phyloP scores from a whole-genome alignment of 1,139 yeast genomes.

The Yamadazyma oceani region DNA sequence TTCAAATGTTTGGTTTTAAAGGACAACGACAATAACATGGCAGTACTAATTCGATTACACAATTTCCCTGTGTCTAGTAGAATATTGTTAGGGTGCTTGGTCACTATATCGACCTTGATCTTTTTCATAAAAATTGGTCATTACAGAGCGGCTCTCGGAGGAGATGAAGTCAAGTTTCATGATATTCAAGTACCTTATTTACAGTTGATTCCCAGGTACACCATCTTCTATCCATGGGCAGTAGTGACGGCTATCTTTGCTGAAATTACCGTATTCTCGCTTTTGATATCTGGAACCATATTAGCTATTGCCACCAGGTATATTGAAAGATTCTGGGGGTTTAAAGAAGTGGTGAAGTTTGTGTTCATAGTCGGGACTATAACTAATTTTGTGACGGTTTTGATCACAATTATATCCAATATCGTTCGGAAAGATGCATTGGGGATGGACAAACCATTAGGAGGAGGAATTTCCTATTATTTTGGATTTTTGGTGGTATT shows the following conservation, averaged over 20 bases:
- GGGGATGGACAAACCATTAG: conserved; percentile 51
- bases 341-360: conserved; percentile 59
- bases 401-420: conserved; percentile 41
- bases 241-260: conserved; percentile 70
- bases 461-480: conserved; percentile 73
- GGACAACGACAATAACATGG: too few relatives aligned
- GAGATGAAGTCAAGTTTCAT: conserved; percentile 22
- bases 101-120: conserved; percentile 24
- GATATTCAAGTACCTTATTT: conserved; percentile 57
- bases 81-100: conserved; percentile 27
- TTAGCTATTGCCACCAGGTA: conserved; percentile 54
- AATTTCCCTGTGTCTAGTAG: conserved; percentile 29
- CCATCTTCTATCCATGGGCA: conserved; percentile 73
- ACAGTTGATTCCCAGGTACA: conserved; percentile 67
- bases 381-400: conserved; percentile 56
- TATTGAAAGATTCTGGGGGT: conserved; percentile 58
- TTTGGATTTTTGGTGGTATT: conserved; percentile 81
- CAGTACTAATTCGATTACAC: conserved; percentile 14
- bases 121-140: conserved; percentile 32
- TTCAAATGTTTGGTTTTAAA: too few relatives aligned
- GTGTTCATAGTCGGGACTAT: conserved; percentile 55
- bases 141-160: conserved; percentile 31
- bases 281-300: conserved; percentile 48
- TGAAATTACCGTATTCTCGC: conserved; percentile 57
- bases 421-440: conserved; percentile 35